Conservation (phyloP, 345 rosid genomes). For the Microthlaspi erraticum region DNA sequence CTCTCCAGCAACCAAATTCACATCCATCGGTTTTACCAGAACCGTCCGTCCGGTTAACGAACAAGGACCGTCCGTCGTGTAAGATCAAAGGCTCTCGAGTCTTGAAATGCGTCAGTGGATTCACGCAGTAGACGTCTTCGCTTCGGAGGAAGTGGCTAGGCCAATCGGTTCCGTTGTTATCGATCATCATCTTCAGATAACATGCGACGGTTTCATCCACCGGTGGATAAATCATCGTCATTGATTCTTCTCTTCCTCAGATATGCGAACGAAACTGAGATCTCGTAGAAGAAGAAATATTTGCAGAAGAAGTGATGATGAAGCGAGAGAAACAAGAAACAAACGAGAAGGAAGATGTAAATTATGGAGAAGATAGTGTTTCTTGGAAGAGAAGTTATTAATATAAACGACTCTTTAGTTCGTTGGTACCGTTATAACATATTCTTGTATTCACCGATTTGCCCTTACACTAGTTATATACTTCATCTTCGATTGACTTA, state of each 20-base stretch:
- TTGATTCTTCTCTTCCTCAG: neutral
- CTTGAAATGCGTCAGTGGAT: slow-evolving; percentile 4
- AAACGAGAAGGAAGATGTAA: neutral
- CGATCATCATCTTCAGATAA: slow-evolving; percentile 17
- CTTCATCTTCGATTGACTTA: too few relatives aligned
- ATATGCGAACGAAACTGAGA: neutral
- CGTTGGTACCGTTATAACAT: slow-evolving; percentile 5
- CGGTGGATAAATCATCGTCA: neutral
- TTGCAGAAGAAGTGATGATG: neutral
- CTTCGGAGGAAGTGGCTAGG: neutral
- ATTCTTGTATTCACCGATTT: slow-evolving; percentile 1
- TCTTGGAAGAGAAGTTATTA: slow-evolving; percentile 2
- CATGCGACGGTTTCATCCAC: neutral
- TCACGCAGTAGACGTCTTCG: slow-evolving; percentile 22
- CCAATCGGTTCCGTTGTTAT: neutral
- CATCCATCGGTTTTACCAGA: slow-evolving; percentile 23
- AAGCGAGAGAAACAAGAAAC: neutral
- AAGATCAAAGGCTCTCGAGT: neutral
- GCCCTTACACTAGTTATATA: slow-evolving; percentile 9
- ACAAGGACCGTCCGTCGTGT: neutral
- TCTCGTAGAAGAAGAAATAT: neutral
- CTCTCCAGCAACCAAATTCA: slow-evolving; percentile 25
- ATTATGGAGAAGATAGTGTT: neutral
- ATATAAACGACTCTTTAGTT: neutral
- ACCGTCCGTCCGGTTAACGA: neutral